phyloP scores from a whole-genome alignment of 306 rosid genomes.

The Gastrolobium bilobum region DNA sequence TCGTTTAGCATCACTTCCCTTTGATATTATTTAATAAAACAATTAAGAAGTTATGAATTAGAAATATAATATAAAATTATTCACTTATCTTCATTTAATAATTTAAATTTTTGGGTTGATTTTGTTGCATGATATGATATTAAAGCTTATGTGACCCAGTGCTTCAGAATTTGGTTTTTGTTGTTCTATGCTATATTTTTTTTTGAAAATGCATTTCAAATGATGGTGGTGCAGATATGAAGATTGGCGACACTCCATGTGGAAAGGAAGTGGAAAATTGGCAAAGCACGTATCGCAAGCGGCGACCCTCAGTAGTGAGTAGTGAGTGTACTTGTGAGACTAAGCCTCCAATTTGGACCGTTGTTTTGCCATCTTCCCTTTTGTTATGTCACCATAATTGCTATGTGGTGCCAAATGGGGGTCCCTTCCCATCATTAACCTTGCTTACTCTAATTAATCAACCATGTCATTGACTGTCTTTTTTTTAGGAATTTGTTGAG shows the following conservation, averaged over 20 bases:
- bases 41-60: too few species aligned
- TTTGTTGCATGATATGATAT: too few species aligned
- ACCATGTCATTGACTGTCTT: constrained; percentile 34
- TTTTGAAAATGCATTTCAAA: too few species aligned
- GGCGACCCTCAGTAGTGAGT: constrained; percentile 64
- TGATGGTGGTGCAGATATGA: constrained; percentile 21
- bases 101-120: too few species aligned
- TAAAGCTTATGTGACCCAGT: too few species aligned
- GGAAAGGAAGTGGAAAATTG: constrained; percentile 47
- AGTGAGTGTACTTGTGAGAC: constrained; percentile 43
- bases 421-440: constrained; percentile 31
- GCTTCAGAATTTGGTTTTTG: too few species aligned
- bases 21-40: too few species aligned
- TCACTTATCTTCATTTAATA: too few species aligned
- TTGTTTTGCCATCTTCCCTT: constrained; percentile 41
- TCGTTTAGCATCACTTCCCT: too few species aligned
- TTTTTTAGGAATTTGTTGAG: not conserved
- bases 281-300: constrained; percentile 53
- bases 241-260: constrained; percentile 45
- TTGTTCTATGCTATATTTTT: too few species aligned
- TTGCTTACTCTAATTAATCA: constrained; percentile 46
- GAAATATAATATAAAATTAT: too few species aligned
- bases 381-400: constrained; percentile 39
- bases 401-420: constrained; percentile 27
- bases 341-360: constrained; percentile 45